Percentiles rank a stretch among this genome's conserved stretches.
Conservation (phyloP, 768 basidiomycete genomes). For the Crassisporium funariophilum region DNA sequence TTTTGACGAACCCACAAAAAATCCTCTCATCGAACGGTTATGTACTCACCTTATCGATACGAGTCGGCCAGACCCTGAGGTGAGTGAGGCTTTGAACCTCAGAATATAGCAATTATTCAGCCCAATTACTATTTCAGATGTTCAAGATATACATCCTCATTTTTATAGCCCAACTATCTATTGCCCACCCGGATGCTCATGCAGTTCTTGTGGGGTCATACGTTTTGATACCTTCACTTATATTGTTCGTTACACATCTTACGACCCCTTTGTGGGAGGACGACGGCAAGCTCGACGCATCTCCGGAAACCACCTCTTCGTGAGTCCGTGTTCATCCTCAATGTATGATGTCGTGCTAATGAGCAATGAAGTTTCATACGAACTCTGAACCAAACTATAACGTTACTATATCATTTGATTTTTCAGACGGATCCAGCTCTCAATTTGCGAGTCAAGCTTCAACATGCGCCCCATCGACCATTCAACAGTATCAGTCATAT, state of each 20-base stretch:
- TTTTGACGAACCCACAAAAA: slow-evolving; percentile 28
- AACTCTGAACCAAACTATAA: slow-evolving; percentile 52
- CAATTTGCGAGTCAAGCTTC: slow-evolving; percentile 61
- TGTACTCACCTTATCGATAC: slow-evolving; percentile 52
- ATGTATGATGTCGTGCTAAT: neutral
- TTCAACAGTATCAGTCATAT: slow-evolving; percentile 68
- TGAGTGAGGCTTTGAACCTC: slow-evolving; percentile 23
- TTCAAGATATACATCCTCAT: slow-evolving; percentile 39
- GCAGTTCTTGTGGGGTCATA: slow-evolving; percentile 45
- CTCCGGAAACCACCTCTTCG: slow-evolving; percentile 38
- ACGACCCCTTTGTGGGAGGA: slow-evolving; percentile 70
- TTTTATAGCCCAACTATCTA: slow-evolving; percentile 44
- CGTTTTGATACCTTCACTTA: slow-evolving; percentile 64
- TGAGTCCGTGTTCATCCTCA: slow-evolving; percentile 24
- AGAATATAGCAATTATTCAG: neutral
- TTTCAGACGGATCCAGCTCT: slow-evolving; percentile 47
- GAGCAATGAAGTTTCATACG: slow-evolving; percentile 47
- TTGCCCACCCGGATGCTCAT: slow-evolving; percentile 40
- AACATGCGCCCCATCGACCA: slow-evolving; percentile 50
- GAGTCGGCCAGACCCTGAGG: slow-evolving; percentile 41
- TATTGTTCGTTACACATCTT: slow-evolving; percentile 54
- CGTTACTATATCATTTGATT: slow-evolving; percentile 67
- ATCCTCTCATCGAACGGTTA: slow-evolving; percentile 48
- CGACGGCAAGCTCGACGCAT: slow-evolving; percentile 42
- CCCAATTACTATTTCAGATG: slow-evolving; percentile 18